Evolutionary conservation across 2,329 filamentous ascomycete species (phyloP), one percentile per base, ranked within the genome.

Genomic region (Tolypocladium tropicale): DNA sequence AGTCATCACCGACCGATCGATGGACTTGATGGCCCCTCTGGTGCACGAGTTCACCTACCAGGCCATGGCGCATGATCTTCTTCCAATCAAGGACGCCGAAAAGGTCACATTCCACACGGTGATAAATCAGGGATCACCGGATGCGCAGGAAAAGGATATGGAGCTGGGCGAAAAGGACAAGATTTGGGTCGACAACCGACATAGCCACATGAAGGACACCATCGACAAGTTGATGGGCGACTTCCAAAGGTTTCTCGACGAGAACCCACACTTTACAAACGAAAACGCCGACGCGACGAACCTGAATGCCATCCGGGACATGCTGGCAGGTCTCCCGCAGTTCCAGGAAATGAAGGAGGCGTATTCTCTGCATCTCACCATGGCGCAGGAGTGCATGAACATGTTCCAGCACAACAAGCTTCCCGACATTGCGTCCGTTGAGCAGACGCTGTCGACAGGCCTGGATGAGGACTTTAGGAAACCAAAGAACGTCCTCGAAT

Each of bases 21-120:
- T 99, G 88, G 94, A 99, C 69, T 73, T 96, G 4, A 84, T 88
- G 74, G 86, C 93, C 0, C 94, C 94, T 1, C 74, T 97, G 12
- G 68, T 97, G 4, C 94, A 99, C 72, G 94, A 99, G 66, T 96
- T 99, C 68, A 96, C 94, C 14, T 99, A 97, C 69, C 94, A 99
- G 72, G 91, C 94, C 53, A 97, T 99, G 93, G 93, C 90, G 4
- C 90, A 96, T 70, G 94, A 99, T 68, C 76, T 99, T 10, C 75
- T 99, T 33, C 88, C 88, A 0, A 90, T 99, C 66, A 85, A 88
- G 64, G 94, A 97, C 55, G 86, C 83, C 28, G 91, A 96, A 61
- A 96, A 94, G 69, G 81, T 95, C 11, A 90, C 87, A 0, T 99
- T 92, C 68, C 86, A 85, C 62, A 92, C 91, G 54, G 76, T 81